phyloP scores from a whole-genome alignment of 768 basidiomycete genomes.

The Pleurotus cornucopiae region DNA sequence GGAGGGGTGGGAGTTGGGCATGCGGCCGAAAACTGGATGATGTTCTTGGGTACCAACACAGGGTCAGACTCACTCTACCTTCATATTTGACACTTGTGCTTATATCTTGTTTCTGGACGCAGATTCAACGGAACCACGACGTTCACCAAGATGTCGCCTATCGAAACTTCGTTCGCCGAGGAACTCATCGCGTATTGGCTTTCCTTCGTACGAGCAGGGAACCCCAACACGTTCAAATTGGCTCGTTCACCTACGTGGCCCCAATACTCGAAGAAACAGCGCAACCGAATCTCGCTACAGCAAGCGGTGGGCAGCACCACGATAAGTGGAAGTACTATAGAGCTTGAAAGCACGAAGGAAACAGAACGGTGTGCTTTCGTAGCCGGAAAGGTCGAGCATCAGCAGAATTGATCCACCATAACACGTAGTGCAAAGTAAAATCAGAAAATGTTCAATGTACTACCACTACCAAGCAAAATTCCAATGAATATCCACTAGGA shows the following conservation, averaged over 20 bases:
- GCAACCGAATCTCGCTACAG: slow-evolving; percentile 39
- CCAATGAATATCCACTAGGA: too few species aligned
- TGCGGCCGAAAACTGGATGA: slow-evolving; percentile 66
- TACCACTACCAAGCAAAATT: not conserved
- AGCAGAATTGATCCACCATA: slow-evolving; percentile 25
- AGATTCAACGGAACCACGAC: slow-evolving; percentile 51
- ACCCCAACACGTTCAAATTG: slow-evolving; percentile 55
- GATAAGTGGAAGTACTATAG: slow-evolving; percentile 31
- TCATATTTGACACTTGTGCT: not conserved
- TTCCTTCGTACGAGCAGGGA: slow-evolving; percentile 53
- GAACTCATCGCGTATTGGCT: slow-evolving; percentile 67
- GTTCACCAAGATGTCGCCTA: slow-evolving; percentile 40
- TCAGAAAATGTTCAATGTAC: too few species aligned
- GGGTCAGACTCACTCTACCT: slow-evolving; percentile 33
- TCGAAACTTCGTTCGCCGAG: slow-evolving; percentile 46
- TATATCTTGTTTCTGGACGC: not conserved
- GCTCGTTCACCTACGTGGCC: slow-evolving; percentile 48
- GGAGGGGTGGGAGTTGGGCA: slow-evolving; percentile 35
- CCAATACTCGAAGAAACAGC: slow-evolving; percentile 24
- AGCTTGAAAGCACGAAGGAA: slow-evolving; percentile 24
- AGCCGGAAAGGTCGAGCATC: slow-evolving; percentile 24
- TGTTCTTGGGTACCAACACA: slow-evolving; percentile 58
- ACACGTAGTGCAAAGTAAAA: not conserved
- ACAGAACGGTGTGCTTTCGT: slow-evolving; percentile 40
- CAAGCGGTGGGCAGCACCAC: slow-evolving; percentile 22